A percentile compares a stretch with the other conserved stretches of the same genome.
Conservation (phyloP, 352 stramenopile genomes). For the Globisporangium mamillatum region DNA sequence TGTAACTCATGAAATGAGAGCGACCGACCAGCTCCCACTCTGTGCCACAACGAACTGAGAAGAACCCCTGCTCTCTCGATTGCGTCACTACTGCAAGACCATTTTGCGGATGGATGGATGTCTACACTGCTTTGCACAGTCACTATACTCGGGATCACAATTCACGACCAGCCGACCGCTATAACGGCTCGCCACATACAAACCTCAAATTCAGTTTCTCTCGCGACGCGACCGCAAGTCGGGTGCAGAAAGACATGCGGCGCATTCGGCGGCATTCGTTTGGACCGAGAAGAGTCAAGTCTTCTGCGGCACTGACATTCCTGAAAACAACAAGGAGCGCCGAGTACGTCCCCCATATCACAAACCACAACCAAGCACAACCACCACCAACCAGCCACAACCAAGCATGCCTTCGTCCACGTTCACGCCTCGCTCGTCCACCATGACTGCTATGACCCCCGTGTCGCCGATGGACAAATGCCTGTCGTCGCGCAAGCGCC, state of each 20-base stretch:
- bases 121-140: background rate
- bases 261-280: background rate
- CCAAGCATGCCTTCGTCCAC: background rate
- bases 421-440: background rate
- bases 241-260: background rate
- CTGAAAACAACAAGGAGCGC: background rate
- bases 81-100: background rate
- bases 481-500: conserved; percentile 21
- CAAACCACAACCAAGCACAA: background rate
- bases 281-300: background rate
- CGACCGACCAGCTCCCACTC: background rate
- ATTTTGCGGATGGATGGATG: background rate
- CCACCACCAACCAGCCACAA: background rate
- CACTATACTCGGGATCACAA: background rate
- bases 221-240: background rate
- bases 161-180: background rate
- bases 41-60: background rate
- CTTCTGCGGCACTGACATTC: background rate
- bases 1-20: background rate
- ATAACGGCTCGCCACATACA: background rate
- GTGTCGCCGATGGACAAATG: conserved; percentile 20
- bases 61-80: background rate
- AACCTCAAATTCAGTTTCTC: background rate
- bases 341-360: too few species aligned
- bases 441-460: background rate